These are phyloP conservation scores for Sugiyamaella smithiae DNA, from an alignment of 805 yeast genomes.

Conservation along the genomic window DNA sequence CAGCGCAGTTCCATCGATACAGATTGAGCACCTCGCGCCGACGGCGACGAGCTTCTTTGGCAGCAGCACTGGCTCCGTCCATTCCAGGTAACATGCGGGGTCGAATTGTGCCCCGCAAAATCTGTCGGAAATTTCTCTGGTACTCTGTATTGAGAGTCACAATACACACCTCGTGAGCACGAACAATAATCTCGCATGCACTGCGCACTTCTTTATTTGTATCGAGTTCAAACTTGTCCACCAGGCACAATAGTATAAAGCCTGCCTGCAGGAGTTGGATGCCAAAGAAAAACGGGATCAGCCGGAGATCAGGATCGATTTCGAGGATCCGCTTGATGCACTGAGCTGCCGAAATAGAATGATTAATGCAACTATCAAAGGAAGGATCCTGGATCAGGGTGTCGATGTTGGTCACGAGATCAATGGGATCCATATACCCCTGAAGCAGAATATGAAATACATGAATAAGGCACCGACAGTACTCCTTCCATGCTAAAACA, in stretches of 20 bases:
- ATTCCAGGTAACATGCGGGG: slow-evolving; percentile 23
- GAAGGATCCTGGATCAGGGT: slow-evolving; percentile 20
- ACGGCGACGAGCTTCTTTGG: slow-evolving; percentile 10
- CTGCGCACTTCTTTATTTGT: slow-evolving; percentile 24
- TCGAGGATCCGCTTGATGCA: slow-evolving; percentile 24
- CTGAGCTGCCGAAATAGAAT: slow-evolving; percentile 28
- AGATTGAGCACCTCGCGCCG: slow-evolving; percentile 12
- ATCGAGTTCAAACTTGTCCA: slow-evolving; percentile 22
- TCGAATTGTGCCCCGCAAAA: slow-evolving; percentile 30
- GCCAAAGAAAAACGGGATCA: slow-evolving; percentile 32
- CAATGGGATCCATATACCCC: slow-evolving; percentile 31
- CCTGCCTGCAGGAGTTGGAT: slow-evolving; percentile 30
- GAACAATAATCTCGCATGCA: slow-evolving; percentile 31
- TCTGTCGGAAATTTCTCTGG: slow-evolving; percentile 31
- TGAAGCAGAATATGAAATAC: slow-evolving; percentile 28
- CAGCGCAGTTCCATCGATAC: slow-evolving; percentile 14
- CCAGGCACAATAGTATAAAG: slow-evolving; percentile 26
- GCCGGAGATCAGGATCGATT: slow-evolving; percentile 27
- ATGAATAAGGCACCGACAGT: slow-evolving; percentile 23
- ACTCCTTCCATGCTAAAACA: slow-evolving; percentile 24
- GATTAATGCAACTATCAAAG: slow-evolving; percentile 25
- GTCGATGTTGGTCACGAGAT: slow-evolving; percentile 24
- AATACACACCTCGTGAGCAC: slow-evolving; percentile 35
- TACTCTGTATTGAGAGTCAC: slow-evolving; percentile 33
- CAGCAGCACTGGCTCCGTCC: slow-evolving; percentile 4